Conservation (phyloP, 2,329 filamentous ascomycete genomes). For the Calonectria pauciramosa region DNA sequence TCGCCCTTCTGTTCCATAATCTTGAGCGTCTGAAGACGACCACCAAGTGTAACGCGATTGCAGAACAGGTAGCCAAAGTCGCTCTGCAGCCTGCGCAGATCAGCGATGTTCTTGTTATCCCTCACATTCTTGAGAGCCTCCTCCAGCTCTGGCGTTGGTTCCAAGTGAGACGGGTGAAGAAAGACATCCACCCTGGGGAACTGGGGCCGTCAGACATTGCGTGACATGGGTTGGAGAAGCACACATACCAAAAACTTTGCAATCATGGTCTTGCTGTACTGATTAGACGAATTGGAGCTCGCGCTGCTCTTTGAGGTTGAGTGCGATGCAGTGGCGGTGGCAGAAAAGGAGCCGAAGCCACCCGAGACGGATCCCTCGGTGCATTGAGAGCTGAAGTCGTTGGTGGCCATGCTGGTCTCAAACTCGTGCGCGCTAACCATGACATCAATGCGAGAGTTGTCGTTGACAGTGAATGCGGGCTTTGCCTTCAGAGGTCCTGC, state of each 20-base stretch:
- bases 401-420: background rate
- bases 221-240: rapidly evolving
- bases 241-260: background rate
- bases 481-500: background rate
- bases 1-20: background rate
- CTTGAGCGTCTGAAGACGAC: background rate
- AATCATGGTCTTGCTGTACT: background rate
- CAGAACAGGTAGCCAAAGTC: constrained; percentile 3
- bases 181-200: background rate
- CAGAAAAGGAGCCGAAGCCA: background rate
- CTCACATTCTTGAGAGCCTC: background rate
- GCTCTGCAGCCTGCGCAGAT: background rate
- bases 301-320: background rate
- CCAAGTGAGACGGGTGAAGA: background rate
- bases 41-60: background rate
- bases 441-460: background rate
- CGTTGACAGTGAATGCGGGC: background rate
- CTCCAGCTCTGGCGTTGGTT: background rate
- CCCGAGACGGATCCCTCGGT: background rate
- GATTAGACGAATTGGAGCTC: background rate
- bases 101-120: background rate
- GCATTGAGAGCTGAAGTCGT: background rate
- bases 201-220: background rate
- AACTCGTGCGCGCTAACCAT: background rate
- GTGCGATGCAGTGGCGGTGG: background rate